Base-by-base conservation (phyloP, 345 rosid species). In the Aegle marmelos region DNA sequence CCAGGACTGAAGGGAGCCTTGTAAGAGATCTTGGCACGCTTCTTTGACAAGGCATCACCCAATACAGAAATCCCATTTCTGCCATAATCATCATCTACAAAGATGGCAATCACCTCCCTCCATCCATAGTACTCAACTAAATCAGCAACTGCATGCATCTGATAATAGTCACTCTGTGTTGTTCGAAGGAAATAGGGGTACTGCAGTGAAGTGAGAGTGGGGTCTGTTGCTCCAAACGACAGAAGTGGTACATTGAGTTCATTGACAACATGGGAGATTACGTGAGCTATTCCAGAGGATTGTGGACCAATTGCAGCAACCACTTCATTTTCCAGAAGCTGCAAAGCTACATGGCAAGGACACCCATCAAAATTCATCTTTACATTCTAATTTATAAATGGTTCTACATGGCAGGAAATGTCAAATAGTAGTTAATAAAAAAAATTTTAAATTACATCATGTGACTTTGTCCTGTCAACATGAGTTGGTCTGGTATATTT, bases 61-160 rank as follows among this genome's bases (percentile, higher is more conserved):
- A 95, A 79, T 0, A 80, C 80, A 24, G 97, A 90, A 71, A 95
- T 82, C 73, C 99, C 99, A 25, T 77, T 85, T 77, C 99, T 89
- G 68, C 99, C 98, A 71, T 91, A 91, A 81, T 93, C 99, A 85
- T 95, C 97, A 63, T 95, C 99, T 25, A 91, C 98, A 67, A 86
- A 95, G 74, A 95, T 87, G 0, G 97, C 91, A 77, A 95, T 80
- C 19, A 92, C 92, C 83, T 93, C 95, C 78, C 93, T 90, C 99
- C 99, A 95, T 3, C 80, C 85, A 41, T 31, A 91, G 78, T 80
- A 66, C n/a, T 89, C 83, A 6, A 93, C 88, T 68, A 93, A 48
- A 83, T 92, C 96, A 17, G 98, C 94, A 1, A 95, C 75, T 3
- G 98, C 98, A 78, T 87, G 81, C 99, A 95, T 95, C 86, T 95